A percentile compares a stretch with the other conserved stretches of the same genome.
Conservation (phyloP, 208 protist species). For the Polymyxa betae region DNA sequence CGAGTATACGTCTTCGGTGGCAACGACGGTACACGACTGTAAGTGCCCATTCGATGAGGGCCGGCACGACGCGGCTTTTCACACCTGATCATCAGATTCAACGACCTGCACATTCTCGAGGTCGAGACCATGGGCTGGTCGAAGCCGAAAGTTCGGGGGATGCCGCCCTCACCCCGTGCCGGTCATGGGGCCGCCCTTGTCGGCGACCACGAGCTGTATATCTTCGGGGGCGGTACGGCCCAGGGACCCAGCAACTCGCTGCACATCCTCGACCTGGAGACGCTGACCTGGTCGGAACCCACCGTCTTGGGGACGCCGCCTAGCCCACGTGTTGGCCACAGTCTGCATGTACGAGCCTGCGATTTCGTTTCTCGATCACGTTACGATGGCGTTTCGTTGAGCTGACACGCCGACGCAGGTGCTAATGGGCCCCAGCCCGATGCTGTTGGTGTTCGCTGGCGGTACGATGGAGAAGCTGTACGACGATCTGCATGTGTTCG, state of each 20-base stretch:
- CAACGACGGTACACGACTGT: constrained; percentile 49
- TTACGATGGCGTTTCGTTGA: neutral
- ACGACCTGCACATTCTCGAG: constrained; percentile 53
- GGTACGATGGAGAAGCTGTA: constrained; percentile 35
- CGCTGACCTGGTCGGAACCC: constrained; percentile 38
- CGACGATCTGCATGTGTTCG: constrained; percentile 54
- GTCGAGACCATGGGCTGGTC: constrained; percentile 48
- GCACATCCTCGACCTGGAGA: constrained; percentile 50
- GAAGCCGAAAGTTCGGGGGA: constrained; percentile 14
- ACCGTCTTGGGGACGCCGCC: constrained; percentile 26
- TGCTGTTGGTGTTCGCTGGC: constrained; percentile 41
- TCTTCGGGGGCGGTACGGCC: constrained; percentile 30
- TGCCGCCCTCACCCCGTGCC: constrained; percentile 13
- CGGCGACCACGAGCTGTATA: neutral
- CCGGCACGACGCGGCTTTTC: neutral
- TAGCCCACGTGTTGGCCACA: constrained; percentile 7
- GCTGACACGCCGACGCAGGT: neutral
- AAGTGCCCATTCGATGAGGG: neutral
- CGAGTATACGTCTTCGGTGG: constrained; percentile 38
- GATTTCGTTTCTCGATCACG: neutral
- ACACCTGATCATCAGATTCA: constrained; percentile 30
- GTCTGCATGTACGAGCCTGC: constrained; percentile 18
- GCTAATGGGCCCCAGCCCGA: neutral
- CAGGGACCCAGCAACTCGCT: constrained; percentile 20
- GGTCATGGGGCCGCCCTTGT: constrained; percentile 48